These are phyloP conservation scores for Backusella luteola DNA, from an alignment of 192 early-diverging fungal genomes.

Conservation along the genomic window DNA sequence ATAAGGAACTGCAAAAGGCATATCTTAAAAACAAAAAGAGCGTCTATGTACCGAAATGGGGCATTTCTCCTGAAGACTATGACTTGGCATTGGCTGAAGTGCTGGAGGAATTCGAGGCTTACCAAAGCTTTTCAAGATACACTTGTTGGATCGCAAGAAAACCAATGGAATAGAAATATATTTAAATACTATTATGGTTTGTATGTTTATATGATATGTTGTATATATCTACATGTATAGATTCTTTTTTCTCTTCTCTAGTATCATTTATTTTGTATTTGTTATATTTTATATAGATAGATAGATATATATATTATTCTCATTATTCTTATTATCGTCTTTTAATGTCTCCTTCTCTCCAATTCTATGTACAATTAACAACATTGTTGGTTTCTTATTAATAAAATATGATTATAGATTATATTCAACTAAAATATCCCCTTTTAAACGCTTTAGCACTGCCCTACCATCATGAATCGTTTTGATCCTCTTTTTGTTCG, in stretches of 20 bases:
- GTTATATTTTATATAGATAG: background rate
- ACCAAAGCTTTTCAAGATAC: slow-evolving; percentile 29
- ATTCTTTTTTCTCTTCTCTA: background rate
- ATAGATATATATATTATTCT: background rate
- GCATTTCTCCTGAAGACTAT: slow-evolving; percentile 35
- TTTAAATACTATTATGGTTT: background rate
- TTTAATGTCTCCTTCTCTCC: slow-evolving; percentile 3
- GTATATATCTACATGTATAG: background rate
- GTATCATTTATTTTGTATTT: background rate
- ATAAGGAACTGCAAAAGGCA: slow-evolving; percentile 34
- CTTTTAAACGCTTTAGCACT: slow-evolving; percentile 1
- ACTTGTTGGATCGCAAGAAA: slow-evolving; percentile 36
- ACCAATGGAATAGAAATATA: background rate
- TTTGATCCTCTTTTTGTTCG: slow-evolving; percentile 20
- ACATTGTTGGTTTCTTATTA: background rate
- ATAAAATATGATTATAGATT: slow-evolving; percentile 3
- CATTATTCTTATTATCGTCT: background rate
- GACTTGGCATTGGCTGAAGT: slow-evolving; percentile 29
- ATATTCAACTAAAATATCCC: slow-evolving; percentile 3
- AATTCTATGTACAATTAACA: slow-evolving; percentile 1
- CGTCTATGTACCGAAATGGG: slow-evolving; percentile 24
- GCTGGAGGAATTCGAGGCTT: slow-evolving; percentile 34
- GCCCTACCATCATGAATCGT: slow-evolving; percentile 18
- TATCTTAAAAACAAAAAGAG: slow-evolving; percentile 25
- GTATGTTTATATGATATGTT: background rate